Base-by-base conservation (phyloP, 768 basidiomycete genomes). In the Pleurotus sapidus region DNA sequence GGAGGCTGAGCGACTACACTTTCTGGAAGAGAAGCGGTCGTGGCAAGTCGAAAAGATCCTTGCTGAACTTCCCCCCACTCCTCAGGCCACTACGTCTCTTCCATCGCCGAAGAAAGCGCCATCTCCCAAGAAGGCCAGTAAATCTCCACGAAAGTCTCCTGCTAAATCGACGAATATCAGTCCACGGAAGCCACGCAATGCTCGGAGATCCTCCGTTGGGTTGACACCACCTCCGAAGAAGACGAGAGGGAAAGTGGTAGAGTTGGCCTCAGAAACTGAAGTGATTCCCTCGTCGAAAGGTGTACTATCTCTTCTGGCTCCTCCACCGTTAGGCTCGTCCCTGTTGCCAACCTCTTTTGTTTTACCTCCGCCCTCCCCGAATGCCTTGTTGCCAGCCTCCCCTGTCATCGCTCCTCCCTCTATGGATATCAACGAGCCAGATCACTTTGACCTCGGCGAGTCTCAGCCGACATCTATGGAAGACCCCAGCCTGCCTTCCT, bases 271-370 rank as follows among this genome's bases (percentile, higher is more conserved):
- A 56, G 72, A 82, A 67, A 77, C 77, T 14, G 72, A 82, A 61
- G 67, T 77, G 23, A 63, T 73, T 5, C 70, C 69, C 7, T 67
- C 74, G 30, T 54, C 74, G 25, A 67, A 18, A 34, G 30, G 30
- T 34, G 30, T 34, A 34, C 9, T 7, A 65, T 72, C 3, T 62
- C 69, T 47, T 63, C 67, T 23, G 69, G 76, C 60, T 43, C 69
- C 45, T 34, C 30, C 30, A 60, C 63, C 53, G 69, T 82, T 20
- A 79, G 82, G 34, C 74, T 68, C 76, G 46, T 80, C 84, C 2
- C 74, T 88, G 30, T 76, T 90, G 20, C 81, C 88, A 3, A 85
- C 82, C 8, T 81, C 87, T 12, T 93, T 93, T 59, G 84, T 89
- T 1, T 79, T 93, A 3, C 91, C 91, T 12, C 89, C 89, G 1